phyloP scores from a whole-genome alignment of 805 yeast species.

The Cyberlindnera xishuangbannaensis region DNA sequence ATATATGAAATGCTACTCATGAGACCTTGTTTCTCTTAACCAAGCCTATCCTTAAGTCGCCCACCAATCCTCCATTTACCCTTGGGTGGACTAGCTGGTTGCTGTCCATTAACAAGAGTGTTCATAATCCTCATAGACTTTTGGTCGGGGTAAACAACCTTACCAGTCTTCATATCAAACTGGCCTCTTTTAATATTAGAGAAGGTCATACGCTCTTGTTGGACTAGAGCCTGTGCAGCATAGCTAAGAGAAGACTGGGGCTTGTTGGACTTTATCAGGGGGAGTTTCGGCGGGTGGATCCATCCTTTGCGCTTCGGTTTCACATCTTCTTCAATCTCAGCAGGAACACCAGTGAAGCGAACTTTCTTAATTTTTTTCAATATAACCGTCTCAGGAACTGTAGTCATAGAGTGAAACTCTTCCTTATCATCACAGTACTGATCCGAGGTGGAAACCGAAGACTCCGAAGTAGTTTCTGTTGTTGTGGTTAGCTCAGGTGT shows the following conservation, averaged over 20 bases:
- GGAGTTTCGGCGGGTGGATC: constrained; percentile 18
- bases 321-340: constrained; percentile 14
- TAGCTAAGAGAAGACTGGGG: constrained; percentile 11
- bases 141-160: constrained; percentile 13
- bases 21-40: too few relatives aligned
- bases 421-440: constrained; percentile 1
- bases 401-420: constrained; percentile 4
- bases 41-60: constrained; percentile 9
- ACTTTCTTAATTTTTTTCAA: constrained; percentile 21
- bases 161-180: constrained; percentile 17
- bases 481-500: constrained; percentile 8
- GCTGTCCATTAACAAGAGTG: constrained; percentile 3
- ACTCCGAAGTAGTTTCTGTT: constrained; percentile 14
- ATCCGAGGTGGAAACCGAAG: constrained; percentile 6
- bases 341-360: constrained; percentile 25
- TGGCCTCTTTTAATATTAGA: constrained; percentile 20
- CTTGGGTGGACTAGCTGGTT: constrained; percentile 4
- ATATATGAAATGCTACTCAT: too few relatives aligned
- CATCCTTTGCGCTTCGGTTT: constrained; percentile 22
- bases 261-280: constrained; percentile 4
- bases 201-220: constrained; percentile 22
- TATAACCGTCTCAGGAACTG: constrained; percentile 5
- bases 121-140: constrained; percentile 9
- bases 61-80: constrained; percentile 15
- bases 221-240: constrained; percentile 22